Conservation (phyloP, 257 asterid genomes). For the Euphrasia confusa region DNA sequence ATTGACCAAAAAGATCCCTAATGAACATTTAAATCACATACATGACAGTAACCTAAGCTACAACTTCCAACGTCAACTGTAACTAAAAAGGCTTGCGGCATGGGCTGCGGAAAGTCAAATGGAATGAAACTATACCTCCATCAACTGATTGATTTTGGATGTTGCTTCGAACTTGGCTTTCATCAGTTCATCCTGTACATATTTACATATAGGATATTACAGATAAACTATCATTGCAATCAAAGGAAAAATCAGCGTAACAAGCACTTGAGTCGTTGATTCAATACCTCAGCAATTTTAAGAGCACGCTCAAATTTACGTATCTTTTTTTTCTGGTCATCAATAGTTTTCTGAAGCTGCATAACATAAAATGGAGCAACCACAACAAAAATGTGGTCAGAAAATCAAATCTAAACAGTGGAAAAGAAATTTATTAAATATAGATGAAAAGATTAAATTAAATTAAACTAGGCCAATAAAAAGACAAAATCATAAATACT, state of each 20-base stretch:
- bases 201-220: conserved; percentile 14
- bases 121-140: conserved; percentile 46
- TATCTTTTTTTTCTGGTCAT: conserved; percentile 65
- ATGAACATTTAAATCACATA: not conserved
- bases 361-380: conserved; percentile 18
- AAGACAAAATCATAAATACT: not conserved
- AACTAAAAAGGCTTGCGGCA: not conserved
- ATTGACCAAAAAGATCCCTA: not conserved
- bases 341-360: conserved; percentile 64
- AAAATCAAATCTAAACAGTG: conserved; percentile 3
- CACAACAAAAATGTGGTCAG: conserved; percentile 5
- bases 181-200: conserved; percentile 79
- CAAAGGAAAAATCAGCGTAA: not conserved
- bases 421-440: not conserved
- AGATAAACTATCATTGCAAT: conserved; percentile 13
- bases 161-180: conserved; percentile 74
- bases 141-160: conserved; percentile 55
- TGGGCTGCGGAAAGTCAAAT: not conserved
- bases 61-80: conserved; percentile 4
- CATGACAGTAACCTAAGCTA: not conserved
- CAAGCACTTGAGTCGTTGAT: conserved; percentile 16
- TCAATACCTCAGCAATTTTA: conserved; percentile 77
- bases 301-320: conserved; percentile 93
- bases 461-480: conserved; percentile 8
- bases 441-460: conserved; percentile 1